Conservation (phyloP, 2,329 filamentous ascomycete genomes). For the Diaporthe eres region DNA sequence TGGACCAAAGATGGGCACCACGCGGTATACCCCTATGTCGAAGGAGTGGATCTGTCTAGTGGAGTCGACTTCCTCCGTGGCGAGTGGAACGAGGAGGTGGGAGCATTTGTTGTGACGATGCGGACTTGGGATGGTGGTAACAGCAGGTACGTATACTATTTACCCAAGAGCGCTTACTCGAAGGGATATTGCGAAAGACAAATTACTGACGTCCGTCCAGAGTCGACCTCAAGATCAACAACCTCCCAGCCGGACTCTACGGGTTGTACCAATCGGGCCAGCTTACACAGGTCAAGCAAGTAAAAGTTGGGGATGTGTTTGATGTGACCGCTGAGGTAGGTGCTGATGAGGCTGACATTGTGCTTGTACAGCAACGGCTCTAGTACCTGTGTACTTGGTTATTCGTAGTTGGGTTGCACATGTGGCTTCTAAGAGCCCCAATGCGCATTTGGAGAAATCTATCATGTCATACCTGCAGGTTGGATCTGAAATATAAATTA, state of each 20-base stretch:
- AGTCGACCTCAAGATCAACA: slow-evolving; percentile 11
- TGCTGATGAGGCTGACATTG: slow-evolving; percentile 24
- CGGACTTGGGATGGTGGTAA: slow-evolving; percentile 25
- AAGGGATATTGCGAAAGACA: background rate
- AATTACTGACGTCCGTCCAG: slow-evolving; percentile 6
- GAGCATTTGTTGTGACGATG: slow-evolving; percentile 22
- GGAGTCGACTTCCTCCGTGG: slow-evolving; percentile 31
- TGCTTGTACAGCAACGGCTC: slow-evolving; percentile 2
- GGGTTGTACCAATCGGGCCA: slow-evolving; percentile 21
- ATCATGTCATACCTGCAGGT: background rate
- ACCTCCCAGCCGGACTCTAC: slow-evolving; percentile 24
- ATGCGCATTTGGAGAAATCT: background rate
- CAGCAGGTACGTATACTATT: background rate
- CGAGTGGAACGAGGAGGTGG: slow-evolving; percentile 26
- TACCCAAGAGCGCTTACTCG: too few relatives aligned
- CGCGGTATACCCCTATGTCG: slow-evolving; percentile 11
- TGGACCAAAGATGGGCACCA: slow-evolving; percentile 46
- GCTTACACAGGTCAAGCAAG: slow-evolving; percentile 1
- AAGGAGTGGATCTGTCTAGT: slow-evolving; percentile 19
- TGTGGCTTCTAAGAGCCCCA: background rate
- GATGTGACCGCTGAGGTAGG: slow-evolving; percentile 7
- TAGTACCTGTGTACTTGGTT: background rate
- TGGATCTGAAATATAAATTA: background rate
- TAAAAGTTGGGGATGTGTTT: background rate
- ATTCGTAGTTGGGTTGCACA: background rate